Evolutionary conservation across 2,329 filamentous ascomycete species (phyloP).

Genomic region (Lecanosticta acicola): DNA sequence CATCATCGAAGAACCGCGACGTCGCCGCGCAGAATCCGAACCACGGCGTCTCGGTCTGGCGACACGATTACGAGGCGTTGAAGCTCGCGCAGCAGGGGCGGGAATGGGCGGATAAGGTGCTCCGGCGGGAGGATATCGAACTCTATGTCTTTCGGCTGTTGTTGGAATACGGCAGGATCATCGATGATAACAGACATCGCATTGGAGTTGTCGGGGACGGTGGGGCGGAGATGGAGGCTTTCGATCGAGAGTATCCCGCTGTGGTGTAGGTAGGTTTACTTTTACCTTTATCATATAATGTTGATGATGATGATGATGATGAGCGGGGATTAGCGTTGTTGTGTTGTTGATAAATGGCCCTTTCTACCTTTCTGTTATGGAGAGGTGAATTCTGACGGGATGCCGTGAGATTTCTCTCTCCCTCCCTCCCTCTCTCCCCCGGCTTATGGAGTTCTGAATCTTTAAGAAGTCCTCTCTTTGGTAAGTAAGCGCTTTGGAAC

Average conservation of each 20-base stretch:
- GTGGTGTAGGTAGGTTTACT: neutral
- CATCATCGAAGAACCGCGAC: constrained; percentile 37
- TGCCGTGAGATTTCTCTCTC: too few relatives aligned
- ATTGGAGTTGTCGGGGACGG: constrained; percentile 27
- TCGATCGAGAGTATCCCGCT: constrained; percentile 9
- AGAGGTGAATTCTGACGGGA: too few relatives aligned
- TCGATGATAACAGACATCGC: constrained; percentile 52
- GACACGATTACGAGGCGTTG: constrained; percentile 10
- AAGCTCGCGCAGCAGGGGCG: constrained; percentile 43
- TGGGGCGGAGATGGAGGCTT: constrained; percentile 11
- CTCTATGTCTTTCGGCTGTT: constrained; percentile 14
- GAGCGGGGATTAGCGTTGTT: too few relatives aligned
- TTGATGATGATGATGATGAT: too few relatives aligned
- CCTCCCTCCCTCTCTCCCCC: too few relatives aligned
- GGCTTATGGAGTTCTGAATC: too few relatives aligned
- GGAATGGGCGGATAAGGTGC: constrained; percentile 27
- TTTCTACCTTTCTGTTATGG: too few relatives aligned
- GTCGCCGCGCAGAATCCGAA: too few relatives aligned
- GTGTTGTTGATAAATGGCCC: too few relatives aligned
- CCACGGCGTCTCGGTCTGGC: constrained; percentile 46
- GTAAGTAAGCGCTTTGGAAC: too few relatives aligned
- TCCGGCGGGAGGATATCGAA: constrained; percentile 14
- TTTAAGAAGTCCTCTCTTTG: too few relatives aligned
- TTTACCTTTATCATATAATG: too few relatives aligned
- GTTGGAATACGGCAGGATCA: constrained; percentile 40